Evolutionary conservation across 352 stramenopile genomes (phyloP), one percentile per base, ranked within the genome.

Genomic region (Globisporangium parvum): DNA sequence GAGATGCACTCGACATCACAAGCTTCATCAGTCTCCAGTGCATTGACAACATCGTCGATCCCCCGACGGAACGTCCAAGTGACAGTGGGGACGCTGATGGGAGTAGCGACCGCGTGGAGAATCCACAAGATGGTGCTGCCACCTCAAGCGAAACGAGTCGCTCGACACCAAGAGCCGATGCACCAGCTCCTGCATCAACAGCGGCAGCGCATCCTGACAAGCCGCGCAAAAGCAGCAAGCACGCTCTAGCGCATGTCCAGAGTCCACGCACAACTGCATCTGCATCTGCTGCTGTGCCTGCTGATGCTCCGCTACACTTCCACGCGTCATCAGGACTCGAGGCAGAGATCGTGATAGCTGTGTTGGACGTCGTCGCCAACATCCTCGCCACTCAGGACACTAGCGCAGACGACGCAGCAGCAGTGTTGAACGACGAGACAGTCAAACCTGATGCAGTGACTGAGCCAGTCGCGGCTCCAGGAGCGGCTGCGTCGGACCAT

Each of bases 11-110:
- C 18, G 65, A 87, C 28, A 20, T 88, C 21, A 64, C 80, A 31
- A 39, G 56, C 17, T 84, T 87, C 47, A 55, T 91, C 18, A 91
- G 76, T 55, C 45, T 49, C 11, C 51, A 82, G 31, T 65, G 67
- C 45, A 81, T 88, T 52, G 70, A 85, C 21, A 45, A 83, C 12
- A 33, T 70, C 6, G 62, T 71, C 28, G 65, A 58, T 2, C 26
- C 18, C 6, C 18, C 6, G 18, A 5, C 3, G 47, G 5, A 18
- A 14, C 11, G 14, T n/a, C 5, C 18, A 14, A 18, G 15, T 1
- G 18, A 14, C 18, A 45, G 39, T 45, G 6, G 14, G 1, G 39
- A 28, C 26, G 47, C 26, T 42, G 47, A 17, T 5, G 20, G 14
- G 11, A 20, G 18, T 4, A 23, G 12, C 14, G 35, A 59, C 15